phyloP scores from a whole-genome alignment of 2,329 filamentous ascomycete genomes.

The Aspergillus clavatus region DNA sequence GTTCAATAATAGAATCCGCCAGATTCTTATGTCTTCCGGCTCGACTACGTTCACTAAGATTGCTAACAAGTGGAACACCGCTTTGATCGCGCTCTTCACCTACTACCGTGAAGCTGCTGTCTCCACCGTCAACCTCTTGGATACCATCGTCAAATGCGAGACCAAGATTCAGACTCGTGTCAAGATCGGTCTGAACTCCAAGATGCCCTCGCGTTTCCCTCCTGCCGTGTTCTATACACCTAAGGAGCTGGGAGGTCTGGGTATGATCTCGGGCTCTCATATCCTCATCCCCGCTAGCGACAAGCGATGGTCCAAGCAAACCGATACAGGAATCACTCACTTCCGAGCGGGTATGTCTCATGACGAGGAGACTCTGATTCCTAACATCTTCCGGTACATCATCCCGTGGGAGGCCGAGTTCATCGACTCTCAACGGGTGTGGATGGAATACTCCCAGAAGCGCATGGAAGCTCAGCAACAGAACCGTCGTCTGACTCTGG shows the following conservation, averaged over 20 bases:
- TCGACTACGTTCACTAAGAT: constrained; percentile 99
- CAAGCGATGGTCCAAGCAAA: constrained; percentile 98
- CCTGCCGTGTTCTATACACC: constrained; percentile 98
- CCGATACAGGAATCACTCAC: constrained; percentile 92
- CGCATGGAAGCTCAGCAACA: constrained; percentile 94
- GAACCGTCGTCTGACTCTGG: constrained; percentile 86
- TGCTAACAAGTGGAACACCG: constrained; percentile 99
- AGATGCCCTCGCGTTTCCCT: constrained; percentile 98
- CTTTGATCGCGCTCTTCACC: constrained; percentile 91
- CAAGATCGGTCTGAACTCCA: constrained; percentile 97
- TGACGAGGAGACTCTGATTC: constrained; percentile 94
- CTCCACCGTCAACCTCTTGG: constrained; percentile 85
- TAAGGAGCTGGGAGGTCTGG: constrained; percentile 91
- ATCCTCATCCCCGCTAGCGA: constrained; percentile 96
- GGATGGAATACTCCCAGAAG: constrained; percentile 99
- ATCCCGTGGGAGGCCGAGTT: constrained; percentile 99
- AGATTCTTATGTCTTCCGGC: constrained; percentile 99
- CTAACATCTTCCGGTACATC: constrained; percentile 98
- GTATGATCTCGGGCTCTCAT: constrained; percentile 98
- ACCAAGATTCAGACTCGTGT: constrained; percentile 99
- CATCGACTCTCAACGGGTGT: constrained; percentile 96
- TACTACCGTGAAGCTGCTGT: constrained; percentile 98
- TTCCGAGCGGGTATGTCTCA: constrained; percentile 98
- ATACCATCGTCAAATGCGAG: constrained; percentile 98
- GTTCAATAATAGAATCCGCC: constrained; percentile 97